Percentiles rank a stretch among this genome's conserved stretches.
Evolutionary conservation across 305 asterid species (phyloP).

Genomic region (Fraxinus baroniana): DNA sequence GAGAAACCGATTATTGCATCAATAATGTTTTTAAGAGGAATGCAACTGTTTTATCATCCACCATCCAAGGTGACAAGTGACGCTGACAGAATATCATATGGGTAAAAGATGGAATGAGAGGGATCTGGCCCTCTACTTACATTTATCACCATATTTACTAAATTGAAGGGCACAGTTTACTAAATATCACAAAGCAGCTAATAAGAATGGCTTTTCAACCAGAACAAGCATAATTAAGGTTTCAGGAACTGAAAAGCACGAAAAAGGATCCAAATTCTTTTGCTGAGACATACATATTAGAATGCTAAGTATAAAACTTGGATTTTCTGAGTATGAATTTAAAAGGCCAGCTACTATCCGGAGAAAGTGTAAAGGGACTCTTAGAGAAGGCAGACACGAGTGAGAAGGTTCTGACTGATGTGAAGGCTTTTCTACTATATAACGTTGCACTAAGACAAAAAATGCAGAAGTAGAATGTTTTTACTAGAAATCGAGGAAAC

Average conservation of each 20-base stretch:
- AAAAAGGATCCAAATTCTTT: background rate
- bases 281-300: background rate
- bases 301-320: background rate
- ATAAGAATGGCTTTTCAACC: background rate
- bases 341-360: background rate
- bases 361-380: background rate
- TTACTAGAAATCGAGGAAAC: background rate
- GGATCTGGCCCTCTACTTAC: background rate
- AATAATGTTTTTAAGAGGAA: background rate
- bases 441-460: background rate
- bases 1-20: background rate
- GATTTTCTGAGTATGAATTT: background rate
- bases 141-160: background rate
- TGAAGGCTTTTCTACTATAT: background rate
- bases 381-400: background rate
- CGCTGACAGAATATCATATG: background rate
- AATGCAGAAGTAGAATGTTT: background rate
- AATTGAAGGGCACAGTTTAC: background rate
- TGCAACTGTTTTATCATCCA: background rate
- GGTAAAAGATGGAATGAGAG: background rate
- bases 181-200: background rate
- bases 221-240: background rate
- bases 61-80: background rate
- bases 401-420: background rate
- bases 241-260: background rate